These are phyloP conservation scores for Penicillium riverlandense DNA, from an alignment of 495 filamentous ascomycete species.

Conservation along the genomic window DNA sequence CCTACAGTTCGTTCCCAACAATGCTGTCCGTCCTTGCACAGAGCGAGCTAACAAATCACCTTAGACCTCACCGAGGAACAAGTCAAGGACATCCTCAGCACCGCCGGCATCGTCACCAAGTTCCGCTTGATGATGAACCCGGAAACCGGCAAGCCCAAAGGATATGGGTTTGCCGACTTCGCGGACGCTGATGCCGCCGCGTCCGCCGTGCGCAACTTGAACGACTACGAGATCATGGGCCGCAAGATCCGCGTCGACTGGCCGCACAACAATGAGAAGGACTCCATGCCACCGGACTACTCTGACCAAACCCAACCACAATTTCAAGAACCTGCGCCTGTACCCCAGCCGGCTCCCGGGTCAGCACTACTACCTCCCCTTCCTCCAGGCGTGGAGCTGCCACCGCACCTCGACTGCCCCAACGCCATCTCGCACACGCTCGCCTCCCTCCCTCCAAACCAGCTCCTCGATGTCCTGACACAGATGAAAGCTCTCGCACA, in stretches of 20 bases:
- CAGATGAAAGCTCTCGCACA: conserved; percentile 89
- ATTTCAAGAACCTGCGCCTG: conserved; percentile 13
- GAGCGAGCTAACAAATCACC: conserved; percentile 6
- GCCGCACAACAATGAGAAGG: conserved; percentile 79
- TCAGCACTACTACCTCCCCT: conserved; percentile 61
- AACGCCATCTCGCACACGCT: conserved; percentile 90
- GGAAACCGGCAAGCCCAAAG: conserved; percentile 90
- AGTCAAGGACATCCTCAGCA: conserved; percentile 83
- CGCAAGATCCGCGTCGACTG: conserved; percentile 92
- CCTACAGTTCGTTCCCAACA: conserved; percentile 42
- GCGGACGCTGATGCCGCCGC: conserved; percentile 85
- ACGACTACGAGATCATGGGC: conserved; percentile 94
- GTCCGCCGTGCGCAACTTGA: conserved; percentile 90
- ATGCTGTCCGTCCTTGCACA: not conserved
- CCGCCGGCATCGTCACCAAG: conserved; percentile 79
- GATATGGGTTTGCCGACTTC: conserved; percentile 94
- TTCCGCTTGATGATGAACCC: conserved; percentile 94
- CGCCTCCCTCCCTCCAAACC: conserved; percentile 72
- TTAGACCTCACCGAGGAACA: conserved; percentile 88
- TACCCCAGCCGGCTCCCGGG: conserved; percentile 17
- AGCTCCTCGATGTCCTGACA: conserved; percentile 86
- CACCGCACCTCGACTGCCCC: conserved; percentile 70
- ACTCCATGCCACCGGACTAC: conserved; percentile 54
- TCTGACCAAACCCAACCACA: conserved; percentile 24
- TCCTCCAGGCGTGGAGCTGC: conserved; percentile 76